These are phyloP conservation scores for Aspergillus brunneoviolaceus DNA, from an alignment of 2,329 filamentous ascomycete species.

Conservation along the genomic window DNA sequence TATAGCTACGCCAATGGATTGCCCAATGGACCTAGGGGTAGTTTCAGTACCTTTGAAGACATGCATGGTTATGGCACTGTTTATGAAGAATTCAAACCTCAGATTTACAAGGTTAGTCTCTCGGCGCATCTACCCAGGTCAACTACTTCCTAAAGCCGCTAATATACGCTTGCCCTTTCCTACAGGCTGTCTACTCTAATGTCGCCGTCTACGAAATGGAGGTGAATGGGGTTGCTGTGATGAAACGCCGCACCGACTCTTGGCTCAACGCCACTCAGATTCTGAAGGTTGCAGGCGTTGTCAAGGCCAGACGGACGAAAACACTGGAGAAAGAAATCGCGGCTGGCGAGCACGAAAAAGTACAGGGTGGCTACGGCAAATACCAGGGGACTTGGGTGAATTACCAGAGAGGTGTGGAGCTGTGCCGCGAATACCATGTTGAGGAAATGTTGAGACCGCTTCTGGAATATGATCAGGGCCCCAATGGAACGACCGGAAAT, in stretches of 20 bases:
- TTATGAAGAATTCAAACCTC: constrained; percentile 43
- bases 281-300: constrained; percentile 92
- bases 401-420: constrained; percentile 86
- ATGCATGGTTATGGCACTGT: constrained; percentile 41
- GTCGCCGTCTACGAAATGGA: constrained; percentile 99
- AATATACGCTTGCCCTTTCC: constrained; percentile 5
- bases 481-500: constrained; percentile 61
- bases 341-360: constrained; percentile 95
- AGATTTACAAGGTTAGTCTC: constrained; percentile 49
- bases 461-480: constrained; percentile 51
- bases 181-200: constrained; percentile 83
- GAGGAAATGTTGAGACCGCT: constrained; percentile 50
- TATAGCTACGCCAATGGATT: constrained; percentile 41
- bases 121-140: constrained; percentile 2
- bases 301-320: constrained; percentile 96
- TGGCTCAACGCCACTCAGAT: constrained; percentile 99
- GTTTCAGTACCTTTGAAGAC: constrained; percentile 43
- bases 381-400: constrained; percentile 99
- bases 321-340: constrained; percentile 97
- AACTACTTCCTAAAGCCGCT: constrained; percentile 8
- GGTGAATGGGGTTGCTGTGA: constrained; percentile 86
- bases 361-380: constrained; percentile 97
- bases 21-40: constrained; percentile 32
- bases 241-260: constrained; percentile 91
- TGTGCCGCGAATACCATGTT: constrained; percentile 72